These are phyloP conservation scores for Backusella psychrophila DNA, from an alignment of 192 early-diverging fungal genomes.

Conservation along the genomic window DNA sequence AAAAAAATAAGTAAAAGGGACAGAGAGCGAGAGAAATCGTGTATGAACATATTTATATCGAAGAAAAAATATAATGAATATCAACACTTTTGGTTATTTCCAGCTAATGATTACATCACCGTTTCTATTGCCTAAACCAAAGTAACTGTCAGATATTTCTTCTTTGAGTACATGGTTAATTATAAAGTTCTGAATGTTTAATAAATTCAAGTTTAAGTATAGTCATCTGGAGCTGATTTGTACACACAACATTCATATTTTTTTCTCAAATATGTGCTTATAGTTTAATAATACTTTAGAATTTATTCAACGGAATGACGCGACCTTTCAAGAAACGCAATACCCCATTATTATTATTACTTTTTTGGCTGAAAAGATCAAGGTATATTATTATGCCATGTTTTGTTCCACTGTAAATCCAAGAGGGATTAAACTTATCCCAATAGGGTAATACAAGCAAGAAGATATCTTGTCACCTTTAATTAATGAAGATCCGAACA, in stretches of 20 bases:
- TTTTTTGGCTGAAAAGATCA: too few relatives aligned
- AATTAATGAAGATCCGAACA: background rate
- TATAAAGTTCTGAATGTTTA: too few relatives aligned
- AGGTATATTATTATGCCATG: too few relatives aligned
- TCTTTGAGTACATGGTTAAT: background rate
- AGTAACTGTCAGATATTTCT: background rate
- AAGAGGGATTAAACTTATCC: background rate
- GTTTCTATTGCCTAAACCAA: background rate
- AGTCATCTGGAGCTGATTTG: background rate
- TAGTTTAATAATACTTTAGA: too few relatives aligned
- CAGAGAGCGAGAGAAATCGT: background rate
- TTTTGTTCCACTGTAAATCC: background rate
- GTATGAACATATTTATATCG: background rate
- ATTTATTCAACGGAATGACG: too few relatives aligned
- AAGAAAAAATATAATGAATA: background rate
- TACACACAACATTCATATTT: background rate
- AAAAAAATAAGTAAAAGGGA: background rate
- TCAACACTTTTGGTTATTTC: background rate
- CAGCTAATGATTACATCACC: background rate
- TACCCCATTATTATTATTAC: too few relatives aligned
- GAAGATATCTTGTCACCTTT: background rate
- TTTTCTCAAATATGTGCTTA: background rate
- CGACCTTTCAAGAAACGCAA: too few relatives aligned
- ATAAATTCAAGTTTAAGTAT: background rate
- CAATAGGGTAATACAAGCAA: background rate